Evolutionary conservation across 1,139 yeast species (phyloP), one percentile per base, ranked within the genome.

Genomic region (Yamadazyma sp.): DNA sequence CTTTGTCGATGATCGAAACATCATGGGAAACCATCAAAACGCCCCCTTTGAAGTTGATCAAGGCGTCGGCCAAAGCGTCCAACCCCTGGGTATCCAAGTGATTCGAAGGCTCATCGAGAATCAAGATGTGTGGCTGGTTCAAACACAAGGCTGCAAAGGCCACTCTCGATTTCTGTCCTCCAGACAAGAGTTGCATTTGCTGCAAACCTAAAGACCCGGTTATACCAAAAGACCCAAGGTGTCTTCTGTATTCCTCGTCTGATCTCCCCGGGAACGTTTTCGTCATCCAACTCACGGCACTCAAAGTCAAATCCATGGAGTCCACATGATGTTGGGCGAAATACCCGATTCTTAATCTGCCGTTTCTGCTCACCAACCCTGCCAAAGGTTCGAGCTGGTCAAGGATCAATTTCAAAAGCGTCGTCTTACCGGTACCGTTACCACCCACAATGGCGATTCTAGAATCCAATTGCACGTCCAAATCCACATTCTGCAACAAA

Each of bases 301-400:
- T 85, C 37, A 81, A 68, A n/a, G 66, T 73, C 52, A 91, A 69
- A 57, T 92, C 98, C 96, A 92, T 87, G n/a, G 92, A 85, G 57
- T 92, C 99, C 49, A 92, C 95, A 58, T 92, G 98, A 61, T 92
- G 98, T 69, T 92, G 99, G n/a, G 99, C 98, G 69, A 92, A 92
- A 64, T 94, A 94, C 15, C 96, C 98, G 38, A 92, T 85, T 65
- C 98, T 79, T 51, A 92, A 70, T 54, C 98, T 77, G 31, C 95
- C 86, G 56, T 92, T 91, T 49, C 81, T 78, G 23, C 87, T 75
- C 14, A 91, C 85, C 43, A 75, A 72, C 43, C 99, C 99, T 9
- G 67, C 69, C 33, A 80, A 55, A 2, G 98, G 98, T 17, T 71
- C 65, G 41, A 86, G 66, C 50, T 75, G 79, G 46, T 87, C 96